Evolutionary conservation across 768 basidiomycete species (phyloP), one percentile per base, ranked within the genome.

Genomic region (Naematelia aurantialba): DNA sequence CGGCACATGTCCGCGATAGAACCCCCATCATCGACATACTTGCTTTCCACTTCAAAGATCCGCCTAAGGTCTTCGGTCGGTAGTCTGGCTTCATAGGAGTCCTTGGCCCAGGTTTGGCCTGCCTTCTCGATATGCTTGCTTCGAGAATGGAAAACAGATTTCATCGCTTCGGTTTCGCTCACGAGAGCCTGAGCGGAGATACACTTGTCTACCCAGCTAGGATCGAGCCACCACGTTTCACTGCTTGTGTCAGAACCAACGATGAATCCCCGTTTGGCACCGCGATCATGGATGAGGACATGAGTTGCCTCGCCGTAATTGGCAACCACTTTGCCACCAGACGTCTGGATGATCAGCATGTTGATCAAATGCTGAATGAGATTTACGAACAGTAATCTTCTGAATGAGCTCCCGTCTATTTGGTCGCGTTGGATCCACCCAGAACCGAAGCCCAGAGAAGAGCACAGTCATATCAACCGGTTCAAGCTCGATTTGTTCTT

Each of bases 271-370:
- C 67, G 65, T 19, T 52, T 31, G 14, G 29, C 45, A 5, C 53
- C 13, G 17, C 58, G 61, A 13, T 60, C 48, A 26, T 65, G 55
- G 13, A 69, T 52, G 19, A 65, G 45, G 14, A 69, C 67, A 49
- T 69, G 67, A 4, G 64, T 65, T 8, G 67, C 59, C 2, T 61
- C 56, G 19, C 22, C 12, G 42, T 63, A 63, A 4, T 56, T 48
- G 8, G 64, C 39, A 17, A 39, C 29, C 10, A 69, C 34, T 10
- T 52, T 44, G 2, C 59, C 63, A 5, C 61, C 61, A 0, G 64
- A 55, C 14, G 17, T 19, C 67, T 69, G 39, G 8, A 17, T 17
- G 8, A 17, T 39, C 17, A 44, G 26, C 55, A 4, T 8, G 30
- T 52, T 19, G 8, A 44, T 13, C 49, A 56, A 29, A 50, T 5